A percentile compares a stretch with the other conserved stretches of the same genome.
phyloP scores from a whole-genome alignment of 768 basidiomycete genomes.

The Leccinum uliginosum region DNA sequence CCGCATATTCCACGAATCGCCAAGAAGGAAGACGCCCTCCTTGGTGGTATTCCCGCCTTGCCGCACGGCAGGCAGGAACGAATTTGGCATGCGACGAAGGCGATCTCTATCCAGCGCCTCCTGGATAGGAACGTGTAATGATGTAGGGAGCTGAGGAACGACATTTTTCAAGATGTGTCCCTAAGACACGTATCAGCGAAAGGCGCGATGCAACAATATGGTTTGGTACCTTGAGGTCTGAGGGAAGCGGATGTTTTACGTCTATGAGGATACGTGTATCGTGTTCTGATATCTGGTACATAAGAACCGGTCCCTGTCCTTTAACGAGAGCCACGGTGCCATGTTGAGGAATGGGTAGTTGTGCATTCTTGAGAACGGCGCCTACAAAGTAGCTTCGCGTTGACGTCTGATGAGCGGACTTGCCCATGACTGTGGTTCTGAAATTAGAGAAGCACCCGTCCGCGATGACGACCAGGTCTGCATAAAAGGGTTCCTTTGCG shows the following conservation, averaged over 20 bases:
- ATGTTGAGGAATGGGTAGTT: conserved; percentile 67
- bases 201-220: not conserved
- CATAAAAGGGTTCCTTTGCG: conserved; percentile 53
- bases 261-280: conserved; percentile 95
- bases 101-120: conserved; percentile 74
- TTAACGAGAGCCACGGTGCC: conserved; percentile 83
- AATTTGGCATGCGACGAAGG: conserved; percentile 91
- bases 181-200: conserved; percentile 31
- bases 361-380: conserved; percentile 72
- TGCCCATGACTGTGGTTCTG: conserved; percentile 61
- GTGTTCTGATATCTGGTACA: conserved; percentile 86
- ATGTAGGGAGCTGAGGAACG: conserved; percentile 74
- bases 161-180: conserved; percentile 67
- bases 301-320: conserved; percentile 79
- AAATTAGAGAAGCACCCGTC: conserved; percentile 98
- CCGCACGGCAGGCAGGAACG: conserved; percentile 77
- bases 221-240: conserved; percentile 63
- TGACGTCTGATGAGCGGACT: conserved; percentile 41
- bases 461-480: conserved; percentile 80
- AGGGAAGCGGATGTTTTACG: conserved; percentile 77
- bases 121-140: conserved; percentile 61
- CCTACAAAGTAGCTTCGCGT: conserved; percentile 84
- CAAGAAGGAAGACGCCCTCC: conserved; percentile 77
- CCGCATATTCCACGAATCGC: conserved; percentile 99
- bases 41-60: conserved; percentile 51